These are phyloP conservation scores for Paradendryphiella salina DNA, from an alignment of 2,329 filamentous ascomycete genomes.

Conservation along the genomic window DNA sequence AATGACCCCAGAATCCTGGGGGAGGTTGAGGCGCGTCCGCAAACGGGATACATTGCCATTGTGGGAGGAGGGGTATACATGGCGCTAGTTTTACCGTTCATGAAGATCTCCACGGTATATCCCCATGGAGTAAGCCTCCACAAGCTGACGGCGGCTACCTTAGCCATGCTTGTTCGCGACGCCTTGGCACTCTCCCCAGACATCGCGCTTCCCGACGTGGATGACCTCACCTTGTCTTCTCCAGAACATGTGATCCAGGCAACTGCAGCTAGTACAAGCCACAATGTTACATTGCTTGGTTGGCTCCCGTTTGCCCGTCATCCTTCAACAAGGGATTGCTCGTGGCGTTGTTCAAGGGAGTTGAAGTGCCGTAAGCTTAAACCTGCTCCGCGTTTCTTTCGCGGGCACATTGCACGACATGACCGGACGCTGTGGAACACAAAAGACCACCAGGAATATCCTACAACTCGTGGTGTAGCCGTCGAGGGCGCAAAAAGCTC, in stretches of 20 bases:
- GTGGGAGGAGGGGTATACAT: constrained; percentile 7
- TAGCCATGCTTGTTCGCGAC: constrained; percentile 6
- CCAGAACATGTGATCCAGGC: background rate
- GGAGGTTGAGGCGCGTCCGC: background rate
- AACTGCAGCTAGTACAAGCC: constrained; percentile 3
- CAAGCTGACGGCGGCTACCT: constrained; percentile 9
- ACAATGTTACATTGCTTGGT: constrained; percentile 9
- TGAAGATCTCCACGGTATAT: constrained; percentile 8
- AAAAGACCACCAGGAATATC: background rate
- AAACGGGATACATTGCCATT: constrained; percentile 6
- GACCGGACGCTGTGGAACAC: background rate
- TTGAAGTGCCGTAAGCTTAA: constrained; percentile 1
- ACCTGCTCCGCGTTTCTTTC: background rate
- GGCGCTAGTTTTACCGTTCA: constrained; percentile 8
- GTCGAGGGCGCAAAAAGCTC: background rate
- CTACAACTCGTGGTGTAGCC: background rate
- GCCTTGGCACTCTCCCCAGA: constrained; percentile 5
- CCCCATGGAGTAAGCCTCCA: constrained; percentile 15
- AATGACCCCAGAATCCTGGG: constrained; percentile 5
- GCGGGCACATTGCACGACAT: background rate
- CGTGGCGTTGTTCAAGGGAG: background rate
- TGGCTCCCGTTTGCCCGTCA: constrained; percentile 1
- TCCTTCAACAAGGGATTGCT: background rate
- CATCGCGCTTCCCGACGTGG: constrained; percentile 10
- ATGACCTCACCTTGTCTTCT: constrained; percentile 9